Base-by-base conservation (phyloP, 768 basidiomycete species). In the Lactifluus subvellereus region DNA sequence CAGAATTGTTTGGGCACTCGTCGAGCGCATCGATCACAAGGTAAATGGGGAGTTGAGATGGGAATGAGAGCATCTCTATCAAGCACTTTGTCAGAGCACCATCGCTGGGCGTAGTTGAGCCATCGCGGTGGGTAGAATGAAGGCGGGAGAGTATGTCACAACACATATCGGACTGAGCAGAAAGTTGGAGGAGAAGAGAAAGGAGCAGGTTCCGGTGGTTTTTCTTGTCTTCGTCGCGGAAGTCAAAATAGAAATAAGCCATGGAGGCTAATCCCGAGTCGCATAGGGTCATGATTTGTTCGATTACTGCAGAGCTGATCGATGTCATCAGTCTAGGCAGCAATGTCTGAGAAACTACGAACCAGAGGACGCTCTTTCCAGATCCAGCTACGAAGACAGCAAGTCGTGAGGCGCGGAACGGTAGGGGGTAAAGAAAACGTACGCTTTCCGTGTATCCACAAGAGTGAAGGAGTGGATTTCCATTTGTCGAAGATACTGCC, bases 1-100 rank as follows among this genome's bases (percentile, higher is more conserved):
- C 53, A 9, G 37, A 33, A 1, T 47, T 43, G 3, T 33, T 52
- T 6, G 61, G 55, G 42, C 54, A 62, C 38, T 62, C 54, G 22
- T 62, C 61, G 30, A 62, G 48, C 2, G 54, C 61, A 14, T 62
- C 61, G 11, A 51, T 6, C 2, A 56, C 43, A 16, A 60, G 14
- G 27, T 47, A 60, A 5, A 32, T 22, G 5, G 14, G 5, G 1
- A 6, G 8, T 45, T 20, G 20, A 30, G 13, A 16, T 0, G 37
- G 4, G n/a, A 56, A 27, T 27, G 16, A 8, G 5, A 61, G 16
- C 27, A 49, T 38, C 4, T 57, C 13, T 10, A 38, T 54, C 22
- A 61, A n/a, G 11, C 60, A 61, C 4, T 30, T 16, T 13, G 11
- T 20, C 8, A 61, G 14, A 2, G 6, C 20, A 11, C 7, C 11